A percentile compares a stretch with the other conserved stretches of the same genome.
phyloP scores from a whole-genome alignment of 1,284 basidiomycete genomes.

The Puccinia coronata region DNA sequence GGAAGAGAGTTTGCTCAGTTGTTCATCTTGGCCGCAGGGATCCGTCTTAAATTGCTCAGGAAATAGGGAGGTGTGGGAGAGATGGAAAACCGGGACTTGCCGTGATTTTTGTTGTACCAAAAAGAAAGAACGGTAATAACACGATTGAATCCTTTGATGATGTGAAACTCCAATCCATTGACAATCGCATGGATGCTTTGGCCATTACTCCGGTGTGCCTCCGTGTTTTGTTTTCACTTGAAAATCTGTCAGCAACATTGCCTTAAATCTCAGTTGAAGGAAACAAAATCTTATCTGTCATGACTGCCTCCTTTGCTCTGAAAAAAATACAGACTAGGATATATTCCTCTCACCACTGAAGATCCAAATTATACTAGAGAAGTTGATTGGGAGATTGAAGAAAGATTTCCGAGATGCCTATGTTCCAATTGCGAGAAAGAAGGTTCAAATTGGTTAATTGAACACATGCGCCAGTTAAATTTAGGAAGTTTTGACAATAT shows the following conservation, averaged over 20 bases:
- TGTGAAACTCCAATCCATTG: background rate
- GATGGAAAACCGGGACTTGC: background rate
- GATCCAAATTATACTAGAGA: too few species aligned
- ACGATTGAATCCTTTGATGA: background rate
- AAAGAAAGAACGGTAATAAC: background rate
- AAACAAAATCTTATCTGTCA: too few species aligned
- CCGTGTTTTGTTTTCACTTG: background rate
- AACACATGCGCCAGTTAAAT: too few species aligned
- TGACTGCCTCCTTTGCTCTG: too few species aligned
- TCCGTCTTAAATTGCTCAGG: background rate
- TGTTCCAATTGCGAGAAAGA: too few species aligned
- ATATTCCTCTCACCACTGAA: background rate
- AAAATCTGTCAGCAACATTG: background rate
- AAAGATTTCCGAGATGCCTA: too few species aligned
- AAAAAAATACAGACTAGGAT: too few species aligned
- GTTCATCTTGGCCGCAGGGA: background rate
- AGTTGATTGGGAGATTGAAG: too few species aligned
- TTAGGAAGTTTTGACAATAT: too few species aligned
- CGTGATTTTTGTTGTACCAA: background rate
- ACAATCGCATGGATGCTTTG: constrained; percentile 2
- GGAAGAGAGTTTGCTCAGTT: background rate
- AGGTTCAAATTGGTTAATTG: too few species aligned
- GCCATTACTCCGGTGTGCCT: background rate
- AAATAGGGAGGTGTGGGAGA: background rate
- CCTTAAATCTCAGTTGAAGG: too few species aligned